A percentile compares a stretch with the other conserved stretches of the same genome.
These are phyloP conservation scores for Calonectria pseudoturangicola DNA, from an alignment of 2,329 filamentous ascomycete genomes.

Conservation along the genomic window DNA sequence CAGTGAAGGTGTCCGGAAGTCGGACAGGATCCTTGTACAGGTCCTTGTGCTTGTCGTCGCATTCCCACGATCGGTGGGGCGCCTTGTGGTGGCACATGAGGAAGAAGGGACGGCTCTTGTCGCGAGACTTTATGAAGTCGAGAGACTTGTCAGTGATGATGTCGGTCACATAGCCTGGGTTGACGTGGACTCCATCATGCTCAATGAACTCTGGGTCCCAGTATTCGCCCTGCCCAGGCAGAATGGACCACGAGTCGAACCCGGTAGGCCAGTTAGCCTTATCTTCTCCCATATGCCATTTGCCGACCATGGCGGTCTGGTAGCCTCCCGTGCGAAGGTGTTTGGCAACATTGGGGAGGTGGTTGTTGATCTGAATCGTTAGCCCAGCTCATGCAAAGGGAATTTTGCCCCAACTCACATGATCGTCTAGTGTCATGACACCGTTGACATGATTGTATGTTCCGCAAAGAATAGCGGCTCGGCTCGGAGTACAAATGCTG, in stretches of 20 bases:
- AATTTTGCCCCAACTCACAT: constrained; percentile 44
- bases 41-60: constrained; percentile 67
- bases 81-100: constrained; percentile 75
- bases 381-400: not conserved
- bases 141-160: constrained; percentile 71
- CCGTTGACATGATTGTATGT: constrained; percentile 73
- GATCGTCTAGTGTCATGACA: constrained; percentile 68
- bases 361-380: constrained; percentile 65
- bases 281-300: constrained; percentile 73
- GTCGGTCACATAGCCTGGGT: constrained; percentile 69
- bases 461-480: constrained; percentile 69
- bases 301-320: constrained; percentile 71
- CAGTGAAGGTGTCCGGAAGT: constrained; percentile 70
- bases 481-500: constrained; percentile 71
- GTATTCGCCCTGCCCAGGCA: constrained; percentile 72
- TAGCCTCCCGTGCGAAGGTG: constrained; percentile 67
- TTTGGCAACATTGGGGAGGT: constrained; percentile 71
- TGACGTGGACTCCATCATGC: constrained; percentile 55
- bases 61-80: constrained; percentile 72
- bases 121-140: constrained; percentile 61
- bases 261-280: constrained; percentile 66
- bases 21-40: constrained; percentile 68
- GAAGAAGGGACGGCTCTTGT: constrained; percentile 68
- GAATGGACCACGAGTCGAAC: constrained; percentile 71
- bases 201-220: constrained; percentile 71